A percentile compares a stretch with the other conserved stretches of the same genome.
Evolutionary conservation across 257 asterid species (phyloP).

Genomic region (Gentiana dahurica): DNA sequence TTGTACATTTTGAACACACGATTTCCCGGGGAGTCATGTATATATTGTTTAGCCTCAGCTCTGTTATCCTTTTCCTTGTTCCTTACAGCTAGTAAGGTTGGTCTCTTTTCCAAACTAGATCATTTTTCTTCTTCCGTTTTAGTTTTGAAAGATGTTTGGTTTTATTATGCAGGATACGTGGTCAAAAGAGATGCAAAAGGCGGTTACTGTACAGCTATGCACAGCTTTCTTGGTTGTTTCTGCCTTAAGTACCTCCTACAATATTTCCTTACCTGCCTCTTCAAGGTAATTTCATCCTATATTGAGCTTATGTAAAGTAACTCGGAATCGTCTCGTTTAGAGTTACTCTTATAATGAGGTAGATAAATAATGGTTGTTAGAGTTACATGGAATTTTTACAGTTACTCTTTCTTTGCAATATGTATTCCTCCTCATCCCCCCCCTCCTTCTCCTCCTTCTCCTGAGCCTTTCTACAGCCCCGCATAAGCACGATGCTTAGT

Average conservation of each 20-base stretch:
- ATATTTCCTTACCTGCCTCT: conserved; percentile 32
- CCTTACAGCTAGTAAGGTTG: conserved; percentile 60
- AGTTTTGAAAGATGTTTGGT: conserved; percentile 11
- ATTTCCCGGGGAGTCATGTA: conserved; percentile 67
- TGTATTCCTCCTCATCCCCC: too few relatives aligned
- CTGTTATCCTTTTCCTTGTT: conserved; percentile 68
- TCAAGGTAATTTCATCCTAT: conserved; percentile 34
- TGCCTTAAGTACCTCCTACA: conserved; percentile 57
- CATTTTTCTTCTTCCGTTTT: conserved; percentile 7
- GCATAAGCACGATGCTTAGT: too few relatives aligned
- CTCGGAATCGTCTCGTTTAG: background rate
- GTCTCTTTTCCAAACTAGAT: conserved; percentile 8
- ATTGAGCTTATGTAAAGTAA: background rate
- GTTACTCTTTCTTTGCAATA: too few relatives aligned
- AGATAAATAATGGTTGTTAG: too few relatives aligned
- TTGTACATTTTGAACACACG: conserved; percentile 69
- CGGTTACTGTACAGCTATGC: conserved; percentile 56
- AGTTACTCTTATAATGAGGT: too few relatives aligned
- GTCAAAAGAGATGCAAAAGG: conserved; percentile 33
- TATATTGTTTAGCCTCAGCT: conserved; percentile 76
- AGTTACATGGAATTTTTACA: too few relatives aligned
- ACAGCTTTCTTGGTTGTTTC: conserved; percentile 56
- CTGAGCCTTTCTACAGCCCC: too few relatives aligned
- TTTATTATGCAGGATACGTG: conserved; percentile 47
- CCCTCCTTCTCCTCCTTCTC: too few relatives aligned